These are phyloP conservation scores for Trichoderma semiorbis DNA, from an alignment of 2,329 filamentous ascomycete genomes.

Conservation along the genomic window DNA sequence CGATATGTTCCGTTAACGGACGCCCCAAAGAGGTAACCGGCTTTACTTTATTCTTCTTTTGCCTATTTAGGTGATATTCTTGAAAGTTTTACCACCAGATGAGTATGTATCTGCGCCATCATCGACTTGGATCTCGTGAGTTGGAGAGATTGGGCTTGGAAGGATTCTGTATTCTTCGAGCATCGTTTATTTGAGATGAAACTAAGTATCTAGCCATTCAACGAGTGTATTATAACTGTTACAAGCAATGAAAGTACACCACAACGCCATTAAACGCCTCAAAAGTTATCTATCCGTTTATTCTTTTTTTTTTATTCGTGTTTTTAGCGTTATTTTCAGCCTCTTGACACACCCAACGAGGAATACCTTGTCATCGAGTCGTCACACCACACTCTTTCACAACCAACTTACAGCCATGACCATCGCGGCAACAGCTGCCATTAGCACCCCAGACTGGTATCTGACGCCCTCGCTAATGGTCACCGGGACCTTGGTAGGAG, in stretches of 20 bases:
- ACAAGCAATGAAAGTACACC: neutral
- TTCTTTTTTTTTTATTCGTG: neutral
- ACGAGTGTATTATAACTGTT: neutral
- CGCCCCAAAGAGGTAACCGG: constrained; percentile 43
- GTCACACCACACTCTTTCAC: neutral
- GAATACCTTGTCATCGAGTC: neutral
- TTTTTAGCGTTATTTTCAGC: neutral
- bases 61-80: neutral
- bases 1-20: constrained; percentile 76
- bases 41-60: neutral
- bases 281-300: neutral
- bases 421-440: neutral
- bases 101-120: neutral
- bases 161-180: neutral
- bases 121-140: neutral
- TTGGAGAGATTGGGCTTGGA: neutral
- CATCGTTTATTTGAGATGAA: neutral
- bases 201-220: neutral
- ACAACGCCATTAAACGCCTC: neutral
- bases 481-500: constrained; percentile 6
- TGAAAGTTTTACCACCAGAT: neutral
- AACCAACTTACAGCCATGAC: neutral
- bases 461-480: constrained; percentile 17
- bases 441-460: neutral
- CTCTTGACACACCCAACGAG: neutral